Evolutionary conservation across 1,284 basidiomycete genomes (phyloP).

Genomic region (Xerocomus amazonicus): DNA sequence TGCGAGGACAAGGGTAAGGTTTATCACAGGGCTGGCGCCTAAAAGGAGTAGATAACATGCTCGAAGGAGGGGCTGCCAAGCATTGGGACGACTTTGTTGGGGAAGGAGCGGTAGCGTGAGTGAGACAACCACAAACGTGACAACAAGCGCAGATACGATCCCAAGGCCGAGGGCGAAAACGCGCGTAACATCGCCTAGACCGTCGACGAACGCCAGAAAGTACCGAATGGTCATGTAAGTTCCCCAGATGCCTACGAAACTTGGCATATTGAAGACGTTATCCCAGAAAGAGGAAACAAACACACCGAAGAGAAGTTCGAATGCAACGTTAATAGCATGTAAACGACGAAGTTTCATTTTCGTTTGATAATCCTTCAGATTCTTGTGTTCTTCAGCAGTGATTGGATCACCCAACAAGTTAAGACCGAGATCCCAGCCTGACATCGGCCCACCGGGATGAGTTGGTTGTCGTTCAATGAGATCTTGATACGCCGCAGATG

Average conservation of each 20-base stretch:
- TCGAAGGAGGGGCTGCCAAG: conserved; percentile 33
- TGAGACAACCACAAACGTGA: conserved; percentile 50
- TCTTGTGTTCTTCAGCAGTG: conserved; percentile 40
- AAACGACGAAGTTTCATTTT: conserved; percentile 43
- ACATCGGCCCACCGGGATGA: conserved; percentile 36
- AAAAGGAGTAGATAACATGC: conserved; percentile 47
- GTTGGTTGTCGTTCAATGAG: conserved; percentile 44
- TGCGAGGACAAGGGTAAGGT: conserved; percentile 48
- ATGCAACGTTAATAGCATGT: conserved; percentile 33
- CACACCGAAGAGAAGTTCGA: conserved; percentile 51
- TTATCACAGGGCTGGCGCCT: conserved; percentile 48
- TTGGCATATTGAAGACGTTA: neutral
- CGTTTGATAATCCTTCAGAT: conserved; percentile 34
- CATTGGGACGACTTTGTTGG: neutral
- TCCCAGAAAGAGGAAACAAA: conserved; percentile 5
- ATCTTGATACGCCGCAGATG: conserved; percentile 44
- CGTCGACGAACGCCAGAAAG: conserved; percentile 49
- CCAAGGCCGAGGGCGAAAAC: conserved; percentile 53
- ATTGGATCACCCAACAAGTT: conserved; percentile 42
- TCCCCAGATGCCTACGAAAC: conserved; percentile 50
- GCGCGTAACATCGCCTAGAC: conserved; percentile 41
- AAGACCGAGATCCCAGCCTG: conserved; percentile 37
- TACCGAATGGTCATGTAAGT: conserved; percentile 61
- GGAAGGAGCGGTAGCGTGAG: conserved; percentile 43
- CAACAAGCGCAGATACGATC: conserved; percentile 52